These are phyloP conservation scores for Papiliotrema laurentii DNA, from an alignment of 1,284 basidiomycete genomes.

Conservation along the genomic window DNA sequence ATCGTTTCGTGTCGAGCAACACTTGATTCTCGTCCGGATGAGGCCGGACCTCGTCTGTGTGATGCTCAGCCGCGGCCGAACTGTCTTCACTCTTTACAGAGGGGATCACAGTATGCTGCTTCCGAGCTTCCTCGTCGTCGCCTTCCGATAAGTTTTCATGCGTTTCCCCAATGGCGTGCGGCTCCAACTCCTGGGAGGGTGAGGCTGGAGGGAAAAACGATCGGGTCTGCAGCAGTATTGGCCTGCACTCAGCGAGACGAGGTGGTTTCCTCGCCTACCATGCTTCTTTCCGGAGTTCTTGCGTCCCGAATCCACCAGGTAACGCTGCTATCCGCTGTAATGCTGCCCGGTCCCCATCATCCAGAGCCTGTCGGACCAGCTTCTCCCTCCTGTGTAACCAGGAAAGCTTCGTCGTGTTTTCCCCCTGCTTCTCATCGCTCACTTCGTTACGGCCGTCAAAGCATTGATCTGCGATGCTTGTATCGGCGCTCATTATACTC, in stretches of 20 bases:
- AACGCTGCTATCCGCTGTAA: conserved; percentile 34
- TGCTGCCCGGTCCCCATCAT: conserved; percentile 23
- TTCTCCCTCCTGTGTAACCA: conserved; percentile 31
- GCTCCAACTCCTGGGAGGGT: not conserved
- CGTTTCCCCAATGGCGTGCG: too few species aligned
- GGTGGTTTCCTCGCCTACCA: conserved; percentile 31
- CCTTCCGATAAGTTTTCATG: not conserved
- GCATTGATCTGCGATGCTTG: too few species aligned
- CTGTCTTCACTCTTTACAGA: not conserved
- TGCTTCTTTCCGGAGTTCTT: conserved; percentile 27
- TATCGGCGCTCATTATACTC: too few species aligned
- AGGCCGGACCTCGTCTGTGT: not conserved
- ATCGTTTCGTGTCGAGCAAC: conserved; percentile 75
- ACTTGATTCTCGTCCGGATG: conserved; percentile 83
- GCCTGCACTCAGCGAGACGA: conserved; percentile 19
- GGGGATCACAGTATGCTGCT: not conserved
- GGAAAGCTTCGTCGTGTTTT: too few species aligned
- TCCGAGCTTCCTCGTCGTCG: not conserved
- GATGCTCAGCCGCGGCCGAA: not conserved
- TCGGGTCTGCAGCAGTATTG: conserved; percentile 20
- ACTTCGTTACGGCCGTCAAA: not conserved
- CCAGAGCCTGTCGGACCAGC: conserved; percentile 29
- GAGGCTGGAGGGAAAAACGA: not conserved
- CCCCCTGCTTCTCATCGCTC: not conserved
- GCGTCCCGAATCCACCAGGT: conserved; percentile 44